Evolutionary conservation across 495 filamentous ascomycete species (phyloP), one percentile per base, ranked within the genome.

Genomic region (Penicillium lividum): DNA sequence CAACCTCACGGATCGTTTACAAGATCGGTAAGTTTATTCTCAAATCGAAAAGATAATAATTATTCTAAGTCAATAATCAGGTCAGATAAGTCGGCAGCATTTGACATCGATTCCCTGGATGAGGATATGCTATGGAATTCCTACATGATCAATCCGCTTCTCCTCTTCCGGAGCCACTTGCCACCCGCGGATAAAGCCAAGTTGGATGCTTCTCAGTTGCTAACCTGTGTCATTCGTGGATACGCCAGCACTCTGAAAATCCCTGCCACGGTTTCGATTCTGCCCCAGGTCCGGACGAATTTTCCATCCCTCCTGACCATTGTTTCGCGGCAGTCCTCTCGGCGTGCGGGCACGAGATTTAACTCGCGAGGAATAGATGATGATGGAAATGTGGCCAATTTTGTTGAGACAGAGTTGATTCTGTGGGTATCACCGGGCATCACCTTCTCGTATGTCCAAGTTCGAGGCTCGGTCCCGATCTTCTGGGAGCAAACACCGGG

Each of bases 331-430:
- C 78, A 97, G 51, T 97, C 93, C 7, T 98, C 94, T 68, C 82
- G 86, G 61, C 88, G 92, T 73, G 94, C 95, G 48, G 94, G 94
- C 13, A 98, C 94, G 22, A 82, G 94, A 56, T 98, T 98, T 78
- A 98, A 98, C 73, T 89, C 93, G 31, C 83, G 94, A 56, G 94
- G 94, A 42, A 96, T 98, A 58, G 94, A 98, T 66, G 94, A 98
- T 74, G 93, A 98, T 66, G 94, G 94, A 13, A 88, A 98, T 68
- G 95, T 97, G 16, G 92, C 95, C 36, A 98, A 98, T 68, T 97
- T 88, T 64, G 86, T 89, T n/a, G 85, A 88, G 62, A 85, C 84
- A 0, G 86, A 89, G 65, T 83, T 83, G 4, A 72, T 86, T 43
- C 69, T 83, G 64, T 95, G 89, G 88, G 87, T 85, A 55, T 87